These are phyloP conservation scores for Closterium sp. DNA, from an alignment of 139 green algal genomes.

Conservation along the genomic window DNA sequence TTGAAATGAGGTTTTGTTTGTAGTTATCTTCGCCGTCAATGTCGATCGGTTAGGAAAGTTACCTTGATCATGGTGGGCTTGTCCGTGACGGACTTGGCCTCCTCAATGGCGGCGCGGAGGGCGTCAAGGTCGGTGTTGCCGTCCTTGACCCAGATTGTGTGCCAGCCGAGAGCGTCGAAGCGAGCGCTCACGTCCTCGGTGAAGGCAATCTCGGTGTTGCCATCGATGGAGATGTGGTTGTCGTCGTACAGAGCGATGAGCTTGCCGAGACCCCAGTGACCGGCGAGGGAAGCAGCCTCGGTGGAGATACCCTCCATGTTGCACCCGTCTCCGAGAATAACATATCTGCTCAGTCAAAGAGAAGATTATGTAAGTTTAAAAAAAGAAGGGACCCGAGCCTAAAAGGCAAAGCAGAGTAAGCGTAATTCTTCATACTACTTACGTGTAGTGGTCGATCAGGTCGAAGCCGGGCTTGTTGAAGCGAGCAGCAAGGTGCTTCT, in stretches of 20 bases:
- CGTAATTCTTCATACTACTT: background rate
- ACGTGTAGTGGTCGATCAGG: conserved; percentile 98
- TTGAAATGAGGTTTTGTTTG: background rate
- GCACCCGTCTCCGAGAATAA: conserved; percentile 97
- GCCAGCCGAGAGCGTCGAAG: conserved; percentile 72
- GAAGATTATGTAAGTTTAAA: conserved; percentile 1
- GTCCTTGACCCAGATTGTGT: conserved; percentile 74
- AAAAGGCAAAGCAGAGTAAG: too few relatives aligned
- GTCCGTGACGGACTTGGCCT: conserved; percentile 88
- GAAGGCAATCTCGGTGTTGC: conserved; percentile 98
- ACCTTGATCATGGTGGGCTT: conserved; percentile 94
- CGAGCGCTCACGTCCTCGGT: conserved; percentile 94
- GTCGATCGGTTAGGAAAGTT: background rate
- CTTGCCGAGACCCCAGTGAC: conserved; percentile 99
- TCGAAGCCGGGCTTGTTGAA: conserved; percentile 98
- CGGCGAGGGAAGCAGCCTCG: conserved; percentile 93
- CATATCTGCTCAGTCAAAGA: conserved; percentile 66
- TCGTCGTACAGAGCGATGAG: conserved; percentile 99
- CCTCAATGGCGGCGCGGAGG: conserved; percentile 78
- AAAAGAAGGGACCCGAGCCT: too few relatives aligned
- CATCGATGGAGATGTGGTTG: conserved; percentile 99
- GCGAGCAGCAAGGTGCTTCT: conserved; percentile 92
- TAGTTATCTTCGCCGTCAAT: background rate
- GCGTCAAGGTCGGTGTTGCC: conserved; percentile 93
- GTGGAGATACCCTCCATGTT: conserved; percentile 99